phyloP scores from a whole-genome alignment of 2,329 filamentous ascomycete genomes.

The Cladosporium sphaerospermum region DNA sequence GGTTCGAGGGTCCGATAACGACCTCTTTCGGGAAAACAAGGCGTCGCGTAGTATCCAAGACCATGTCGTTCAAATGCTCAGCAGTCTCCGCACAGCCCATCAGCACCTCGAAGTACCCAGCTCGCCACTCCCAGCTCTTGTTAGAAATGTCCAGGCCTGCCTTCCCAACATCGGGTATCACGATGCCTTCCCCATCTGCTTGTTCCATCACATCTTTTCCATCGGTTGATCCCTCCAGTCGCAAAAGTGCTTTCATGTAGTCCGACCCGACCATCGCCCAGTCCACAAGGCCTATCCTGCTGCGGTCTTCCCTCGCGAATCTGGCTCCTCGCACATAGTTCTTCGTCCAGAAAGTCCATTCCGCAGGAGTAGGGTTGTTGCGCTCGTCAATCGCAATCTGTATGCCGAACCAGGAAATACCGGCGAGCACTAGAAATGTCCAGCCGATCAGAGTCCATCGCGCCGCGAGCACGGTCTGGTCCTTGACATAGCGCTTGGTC shows the following conservation, averaged over 20 bases:
- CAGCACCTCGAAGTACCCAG: conserved; percentile 77
- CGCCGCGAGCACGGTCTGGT: conserved; percentile 62
- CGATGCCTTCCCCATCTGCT: conserved; percentile 18
- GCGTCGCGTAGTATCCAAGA: conserved; percentile 61
- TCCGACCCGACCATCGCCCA: conserved; percentile 63
- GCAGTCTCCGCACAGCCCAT: conserved; percentile 71
- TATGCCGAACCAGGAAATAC: conserved; percentile 58
- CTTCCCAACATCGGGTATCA: conserved; percentile 48
- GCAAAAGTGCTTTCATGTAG: conserved; percentile 53
- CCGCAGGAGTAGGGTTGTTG: conserved; percentile 70
- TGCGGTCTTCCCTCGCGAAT: conserved; percentile 42
- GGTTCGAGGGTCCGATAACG: conserved; percentile 78
- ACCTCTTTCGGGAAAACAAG: conserved; percentile 65
- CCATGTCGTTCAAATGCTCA: conserved; percentile 75
- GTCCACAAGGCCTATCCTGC: conserved; percentile 55
- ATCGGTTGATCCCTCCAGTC: conserved; percentile 61
- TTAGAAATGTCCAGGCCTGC: conserved; percentile 62
- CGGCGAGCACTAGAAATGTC: conserved; percentile 54
- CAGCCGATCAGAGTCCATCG: conserved; percentile 64
- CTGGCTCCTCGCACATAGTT: conserved; percentile 59
- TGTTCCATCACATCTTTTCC: conserved; percentile 56
- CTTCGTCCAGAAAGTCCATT: conserved; percentile 70
- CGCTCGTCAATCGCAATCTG: conserved; percentile 71
- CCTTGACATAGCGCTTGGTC: conserved; percentile 61
- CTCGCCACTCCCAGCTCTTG: conserved; percentile 77